Conservation (phyloP, 140 eudicot species). For the Cichorium intybus region DNA sequence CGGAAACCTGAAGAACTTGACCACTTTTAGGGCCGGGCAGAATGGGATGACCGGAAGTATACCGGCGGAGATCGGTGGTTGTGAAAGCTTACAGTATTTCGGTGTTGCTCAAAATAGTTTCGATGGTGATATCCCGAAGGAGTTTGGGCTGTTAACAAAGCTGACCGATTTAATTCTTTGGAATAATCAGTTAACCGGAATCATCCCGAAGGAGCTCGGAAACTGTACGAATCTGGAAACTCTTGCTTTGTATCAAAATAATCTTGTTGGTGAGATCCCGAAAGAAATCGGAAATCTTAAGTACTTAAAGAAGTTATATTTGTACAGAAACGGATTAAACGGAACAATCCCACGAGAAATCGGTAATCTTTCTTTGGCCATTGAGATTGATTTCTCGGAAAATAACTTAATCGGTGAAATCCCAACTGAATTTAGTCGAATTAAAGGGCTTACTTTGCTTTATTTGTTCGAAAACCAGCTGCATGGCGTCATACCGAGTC, state of each 20-base stretch:
- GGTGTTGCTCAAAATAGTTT: constrained; percentile 87
- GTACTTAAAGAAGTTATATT: constrained; percentile 50
- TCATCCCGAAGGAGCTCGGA: constrained; percentile 67
- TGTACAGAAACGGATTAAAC: constrained; percentile 73
- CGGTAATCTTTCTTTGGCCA: constrained; percentile 72
- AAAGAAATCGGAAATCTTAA: constrained; percentile 53
- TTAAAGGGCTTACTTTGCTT: constrained; percentile 54
- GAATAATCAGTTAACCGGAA: constrained; percentile 75
- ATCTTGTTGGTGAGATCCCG: constrained; percentile 79
- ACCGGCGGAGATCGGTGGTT: constrained; percentile 67
- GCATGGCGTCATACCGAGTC: constrained; percentile 70
- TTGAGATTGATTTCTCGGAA: constrained; percentile 84
- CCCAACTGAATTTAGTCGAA: constrained; percentile 62
- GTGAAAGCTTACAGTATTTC: constrained; percentile 46
- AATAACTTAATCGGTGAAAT: constrained; percentile 69
- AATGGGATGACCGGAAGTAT: constrained; percentile 68
- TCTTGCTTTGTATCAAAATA: constrained; percentile 87
- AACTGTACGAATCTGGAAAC: constrained; percentile 67
- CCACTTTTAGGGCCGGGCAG: constrained; percentile 76
- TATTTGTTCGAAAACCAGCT: constrained; percentile 78
- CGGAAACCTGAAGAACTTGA: constrained; percentile 62
- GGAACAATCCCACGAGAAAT: constrained; percentile 81
- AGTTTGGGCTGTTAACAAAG: constrained; percentile 60
- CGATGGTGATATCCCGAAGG: constrained; percentile 72
- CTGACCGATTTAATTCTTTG: constrained; percentile 72